Percentiles rank a stretch among this genome's conserved stretches.
phyloP scores from a whole-genome alignment of 2,329 filamentous ascomycete species.

The Talaromyces rugulosus region DNA sequence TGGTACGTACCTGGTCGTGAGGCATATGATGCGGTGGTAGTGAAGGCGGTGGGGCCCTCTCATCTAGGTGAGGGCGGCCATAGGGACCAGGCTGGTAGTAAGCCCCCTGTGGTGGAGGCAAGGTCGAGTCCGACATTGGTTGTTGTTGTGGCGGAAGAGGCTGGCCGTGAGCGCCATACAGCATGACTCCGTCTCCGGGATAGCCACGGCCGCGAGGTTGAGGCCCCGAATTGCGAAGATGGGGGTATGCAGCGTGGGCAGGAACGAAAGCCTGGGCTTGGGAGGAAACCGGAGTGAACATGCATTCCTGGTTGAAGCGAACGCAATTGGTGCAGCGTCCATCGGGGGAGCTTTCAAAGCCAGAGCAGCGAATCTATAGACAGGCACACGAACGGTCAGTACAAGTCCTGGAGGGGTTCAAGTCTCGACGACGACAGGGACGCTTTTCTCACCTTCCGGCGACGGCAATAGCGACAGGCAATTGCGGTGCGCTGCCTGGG shows the following conservation, averaged over 20 bases:
- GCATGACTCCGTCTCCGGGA: slow-evolving; percentile 33
- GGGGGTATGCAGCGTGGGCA: slow-evolving; percentile 62
- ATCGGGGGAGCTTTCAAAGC: slow-evolving; percentile 67
- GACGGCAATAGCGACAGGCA: slow-evolving; percentile 49
- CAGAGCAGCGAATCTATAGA: slow-evolving; percentile 67
- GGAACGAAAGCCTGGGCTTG: slow-evolving; percentile 72
- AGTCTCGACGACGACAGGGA: not conserved
- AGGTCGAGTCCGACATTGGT: slow-evolving; percentile 31
- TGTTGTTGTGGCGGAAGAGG: slow-evolving; percentile 44
- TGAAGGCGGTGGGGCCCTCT: slow-evolving; percentile 24
- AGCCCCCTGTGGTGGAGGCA: slow-evolving; percentile 39
- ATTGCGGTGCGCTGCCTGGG: slow-evolving; percentile 50
- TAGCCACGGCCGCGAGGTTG: slow-evolving; percentile 28
- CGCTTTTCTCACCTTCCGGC: slow-evolving; percentile 43
- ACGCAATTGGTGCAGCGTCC: slow-evolving; percentile 70
- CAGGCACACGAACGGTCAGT: not conserved
- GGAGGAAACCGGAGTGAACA: slow-evolving; percentile 71
- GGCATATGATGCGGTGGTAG: slow-evolving; percentile 34
- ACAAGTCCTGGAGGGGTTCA: not conserved
- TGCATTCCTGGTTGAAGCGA: slow-evolving; percentile 70
- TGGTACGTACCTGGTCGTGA: slow-evolving; percentile 45
- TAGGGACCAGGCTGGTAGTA: slow-evolving; percentile 34
- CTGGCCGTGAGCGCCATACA: slow-evolving; percentile 50
- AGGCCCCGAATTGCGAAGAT: slow-evolving; percentile 42
- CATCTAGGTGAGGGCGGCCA: slow-evolving; percentile 24